phyloP scores from a whole-genome alignment of 1,284 basidiomycete genomes.

The Heliocybe sulcata region DNA sequence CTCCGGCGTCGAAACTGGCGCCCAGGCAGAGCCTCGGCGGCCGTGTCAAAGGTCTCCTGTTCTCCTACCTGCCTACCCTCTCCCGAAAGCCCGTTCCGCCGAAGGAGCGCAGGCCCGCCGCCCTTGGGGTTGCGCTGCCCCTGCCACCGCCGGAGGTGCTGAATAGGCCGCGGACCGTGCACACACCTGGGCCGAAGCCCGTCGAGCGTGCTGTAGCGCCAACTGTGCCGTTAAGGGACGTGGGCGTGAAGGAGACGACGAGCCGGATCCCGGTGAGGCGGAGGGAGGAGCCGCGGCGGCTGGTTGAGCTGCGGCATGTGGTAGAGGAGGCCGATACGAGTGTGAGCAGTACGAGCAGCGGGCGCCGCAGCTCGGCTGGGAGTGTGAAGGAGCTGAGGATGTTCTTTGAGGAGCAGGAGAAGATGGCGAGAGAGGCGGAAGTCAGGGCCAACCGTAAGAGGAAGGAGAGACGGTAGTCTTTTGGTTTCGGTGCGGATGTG shows the following conservation, averaged over 20 bases:
- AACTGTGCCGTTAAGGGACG: not conserved
- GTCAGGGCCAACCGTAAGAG: too few relatives aligned
- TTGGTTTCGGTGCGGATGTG: too few relatives aligned
- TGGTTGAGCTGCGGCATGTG: slow-evolving; percentile 41
- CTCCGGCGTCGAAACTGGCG: slow-evolving; percentile 4
- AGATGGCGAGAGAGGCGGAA: slow-evolving; percentile 15
- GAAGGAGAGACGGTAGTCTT: too few relatives aligned
- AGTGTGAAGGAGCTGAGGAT: slow-evolving; percentile 66
- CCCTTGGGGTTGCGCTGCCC: slow-evolving; percentile 29
- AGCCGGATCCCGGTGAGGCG: slow-evolving; percentile 29
- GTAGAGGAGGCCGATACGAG: slow-evolving; percentile 12
- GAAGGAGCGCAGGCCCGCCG: slow-evolving; percentile 12
- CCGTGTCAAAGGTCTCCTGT: slow-evolving; percentile 42
- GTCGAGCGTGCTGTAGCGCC: not conserved
- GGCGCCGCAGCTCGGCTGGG: slow-evolving; percentile 46
- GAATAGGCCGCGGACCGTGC: slow-evolving; percentile 42
- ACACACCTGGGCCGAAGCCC: slow-evolving; percentile 48
- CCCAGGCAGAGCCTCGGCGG: slow-evolving; percentile 14
- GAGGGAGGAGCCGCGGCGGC: slow-evolving; percentile 31
- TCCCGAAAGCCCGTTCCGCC: slow-evolving; percentile 20
- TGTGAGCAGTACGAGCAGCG: slow-evolving; percentile 20
- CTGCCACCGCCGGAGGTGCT: slow-evolving; percentile 45
- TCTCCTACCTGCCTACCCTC: slow-evolving; percentile 51
- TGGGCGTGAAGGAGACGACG: not conserved
- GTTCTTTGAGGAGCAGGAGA: slow-evolving; percentile 49